These are phyloP conservation scores for Davidsoniella neocaledoniae DNA, from an alignment of 2,329 filamentous ascomycete genomes.

Conservation along the genomic window DNA sequence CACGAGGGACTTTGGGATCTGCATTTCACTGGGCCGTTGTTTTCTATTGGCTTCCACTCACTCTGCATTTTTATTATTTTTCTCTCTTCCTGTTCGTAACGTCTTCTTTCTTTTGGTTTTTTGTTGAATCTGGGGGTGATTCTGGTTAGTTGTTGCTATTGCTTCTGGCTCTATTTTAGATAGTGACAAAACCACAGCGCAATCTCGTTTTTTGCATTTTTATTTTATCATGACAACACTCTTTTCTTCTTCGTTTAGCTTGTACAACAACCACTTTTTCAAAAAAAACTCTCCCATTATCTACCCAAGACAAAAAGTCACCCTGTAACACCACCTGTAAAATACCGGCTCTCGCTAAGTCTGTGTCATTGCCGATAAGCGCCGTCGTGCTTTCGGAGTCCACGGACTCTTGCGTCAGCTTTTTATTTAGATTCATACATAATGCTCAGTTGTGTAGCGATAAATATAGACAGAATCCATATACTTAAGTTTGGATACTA, in stretches of 20 bases:
- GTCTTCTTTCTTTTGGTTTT: not conserved
- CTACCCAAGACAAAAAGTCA: not conserved
- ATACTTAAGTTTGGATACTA: too few relatives aligned
- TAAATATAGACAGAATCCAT: too few relatives aligned
- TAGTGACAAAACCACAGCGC: conserved; percentile 3
- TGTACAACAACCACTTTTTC: too few relatives aligned
- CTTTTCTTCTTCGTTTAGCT: not conserved
- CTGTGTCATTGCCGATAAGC: too few relatives aligned
- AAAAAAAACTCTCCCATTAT: not conserved
- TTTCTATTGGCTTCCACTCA: conserved; percentile 9
- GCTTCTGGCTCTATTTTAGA: not conserved
- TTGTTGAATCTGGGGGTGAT: not conserved
- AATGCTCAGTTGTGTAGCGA: too few relatives aligned
- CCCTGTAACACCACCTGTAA: not conserved
- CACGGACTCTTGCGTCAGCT: too few relatives aligned
- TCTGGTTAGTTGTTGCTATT: not conserved
- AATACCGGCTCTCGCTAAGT: too few relatives aligned
- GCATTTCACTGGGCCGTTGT: conserved; percentile 11
- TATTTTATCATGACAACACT: not conserved
- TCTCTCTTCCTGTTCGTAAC: conserved; percentile 6
- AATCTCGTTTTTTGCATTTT: not conserved
- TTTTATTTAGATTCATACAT: too few relatives aligned
- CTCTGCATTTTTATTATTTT: conserved; percentile 5
- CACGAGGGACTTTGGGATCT: conserved; percentile 3
- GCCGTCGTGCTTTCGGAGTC: too few relatives aligned